A percentile compares a stretch with the other conserved stretches of the same genome.
Evolutionary conservation across 352 stramenopile species (phyloP).

Genomic region (Lagenidium sp.): DNA sequence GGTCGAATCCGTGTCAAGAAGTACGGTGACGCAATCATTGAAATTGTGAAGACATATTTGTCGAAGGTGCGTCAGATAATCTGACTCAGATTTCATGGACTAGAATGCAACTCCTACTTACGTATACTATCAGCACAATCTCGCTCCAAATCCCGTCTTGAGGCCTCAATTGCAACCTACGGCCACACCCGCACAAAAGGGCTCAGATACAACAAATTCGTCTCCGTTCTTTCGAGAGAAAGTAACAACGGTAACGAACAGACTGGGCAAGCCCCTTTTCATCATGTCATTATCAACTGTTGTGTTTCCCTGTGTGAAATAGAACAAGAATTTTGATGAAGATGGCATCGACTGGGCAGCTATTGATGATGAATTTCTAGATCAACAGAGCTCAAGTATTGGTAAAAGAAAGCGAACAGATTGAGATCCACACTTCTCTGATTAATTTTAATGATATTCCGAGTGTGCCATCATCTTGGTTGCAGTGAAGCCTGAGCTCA

Average conservation of each 20-base stretch:
- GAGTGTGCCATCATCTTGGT: no score
- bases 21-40: conserved; percentile 75
- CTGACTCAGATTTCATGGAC: no score
- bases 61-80: conserved; percentile 71
- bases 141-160: conserved; percentile 29
- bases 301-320: no score
- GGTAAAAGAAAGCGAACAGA: no score
- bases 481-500: no score
- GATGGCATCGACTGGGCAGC: conserved; percentile 62
- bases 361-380: conserved; percentile 24
- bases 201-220: conserved; percentile 5
- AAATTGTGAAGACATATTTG: conserved; percentile 74
- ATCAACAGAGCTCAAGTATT: no score
- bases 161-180: no score
- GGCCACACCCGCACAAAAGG: background rate
- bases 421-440: no score
- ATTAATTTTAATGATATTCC: no score
- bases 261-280: no score
- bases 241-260: conserved; percentile 2
- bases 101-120: background rate
- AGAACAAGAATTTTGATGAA: no score
- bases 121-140: conserved; percentile 33
- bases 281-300: no score
- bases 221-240: conserved; percentile 49
- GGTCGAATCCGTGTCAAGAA: conserved; percentile 81